Evolutionary conservation across 495 filamentous ascomycete genomes (phyloP), one percentile per base, ranked within the genome.

Genomic region (Aspergillus conjunctus): DNA sequence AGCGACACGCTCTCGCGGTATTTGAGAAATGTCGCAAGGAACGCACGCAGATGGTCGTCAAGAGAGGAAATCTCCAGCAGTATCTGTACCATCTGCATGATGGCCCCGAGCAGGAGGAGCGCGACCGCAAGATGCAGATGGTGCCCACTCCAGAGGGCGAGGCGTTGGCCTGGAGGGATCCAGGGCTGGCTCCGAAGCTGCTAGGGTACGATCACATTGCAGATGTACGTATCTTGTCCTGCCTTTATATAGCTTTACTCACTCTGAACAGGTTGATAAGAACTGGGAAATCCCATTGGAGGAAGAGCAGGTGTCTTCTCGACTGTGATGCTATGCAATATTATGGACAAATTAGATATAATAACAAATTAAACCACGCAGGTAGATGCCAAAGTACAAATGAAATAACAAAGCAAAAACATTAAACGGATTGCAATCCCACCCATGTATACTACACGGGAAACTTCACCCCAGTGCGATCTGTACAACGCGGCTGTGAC

Each of bases 81-180:
- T 66, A 79, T 56, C 65, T 81, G 3, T 83, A 83, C 50, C 80
- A 83, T 60, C 68, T 83, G 1, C 79, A 76, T 34, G 81, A 83
- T 26, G 81, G 81, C 1, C 60, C 67, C 2, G 79, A 81, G 44
- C 81, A 82, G 65, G 54, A 76, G 44, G 77, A 80, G 50, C 62
- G 80, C 30, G 81, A 83, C 64, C 64, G 65, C 3, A 72, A 73
- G 37, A 73, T 80, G 72, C 69, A 68, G 46, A 79, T 80, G 78
- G 63, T 70, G 0, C 78, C 76, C 0, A 78, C 77, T 0, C 76
- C 74, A 0, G 71, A 71, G 31, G 78, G 77, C 2, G 78, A 80
- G 57, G 74, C 75, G 11, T 55, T 80, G n/a, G 77, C 75, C 7
- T 81, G 79, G 79, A 65, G 73, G 45, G 76, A 81, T 60, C 75